These are phyloP conservation scores for Colletotrichum acutatum DNA, from an alignment of 2,329 filamentous ascomycete genomes.

Conservation along the genomic window DNA sequence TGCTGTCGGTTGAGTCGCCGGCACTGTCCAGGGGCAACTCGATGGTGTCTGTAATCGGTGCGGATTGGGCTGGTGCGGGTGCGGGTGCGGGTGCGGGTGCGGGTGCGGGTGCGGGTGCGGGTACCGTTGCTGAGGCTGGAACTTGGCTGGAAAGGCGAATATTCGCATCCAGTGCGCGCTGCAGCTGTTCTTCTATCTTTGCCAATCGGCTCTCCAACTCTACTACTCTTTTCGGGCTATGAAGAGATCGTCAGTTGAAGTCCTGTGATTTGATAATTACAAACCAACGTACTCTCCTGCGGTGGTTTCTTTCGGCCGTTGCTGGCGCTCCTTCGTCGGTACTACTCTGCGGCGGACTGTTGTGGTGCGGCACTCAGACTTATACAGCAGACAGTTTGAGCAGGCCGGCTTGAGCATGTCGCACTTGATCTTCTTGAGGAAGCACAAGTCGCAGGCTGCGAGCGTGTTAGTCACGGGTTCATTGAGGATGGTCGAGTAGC, in stretches of 20 bases:
- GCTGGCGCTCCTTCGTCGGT: conserved; percentile 30
- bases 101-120: background rate
- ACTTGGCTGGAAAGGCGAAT: conserved; percentile 2
- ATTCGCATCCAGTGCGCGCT: conserved; percentile 42
- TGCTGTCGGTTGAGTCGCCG: background rate
- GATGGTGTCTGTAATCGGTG: background rate
- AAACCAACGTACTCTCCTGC: conserved; percentile 2
- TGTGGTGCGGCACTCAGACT: conserved; percentile 50
- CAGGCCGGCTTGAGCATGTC: conserved; percentile 56
- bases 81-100: background rate
- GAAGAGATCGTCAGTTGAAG: background rate
- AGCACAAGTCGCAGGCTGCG: conserved; percentile 56
- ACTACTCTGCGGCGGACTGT: conserved; percentile 40
- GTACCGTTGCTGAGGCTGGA: background rate
- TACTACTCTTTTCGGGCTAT: conserved; percentile 21
- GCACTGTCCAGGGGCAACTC: background rate
- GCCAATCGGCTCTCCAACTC: conserved; percentile 42
- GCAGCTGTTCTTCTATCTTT: conserved; percentile 46
- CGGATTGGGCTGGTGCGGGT: background rate
- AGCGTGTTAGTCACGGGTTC: conserved; percentile 8
- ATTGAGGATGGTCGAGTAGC: conserved; percentile 14
- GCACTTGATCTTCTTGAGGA: conserved; percentile 58
- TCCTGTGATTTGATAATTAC: background rate
- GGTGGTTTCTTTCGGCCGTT: conserved; percentile 22
- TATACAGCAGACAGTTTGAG: conserved; percentile 56